Conservation (phyloP, 2,329 filamentous ascomycete species). For the Kalaharituber pfeilii region DNA sequence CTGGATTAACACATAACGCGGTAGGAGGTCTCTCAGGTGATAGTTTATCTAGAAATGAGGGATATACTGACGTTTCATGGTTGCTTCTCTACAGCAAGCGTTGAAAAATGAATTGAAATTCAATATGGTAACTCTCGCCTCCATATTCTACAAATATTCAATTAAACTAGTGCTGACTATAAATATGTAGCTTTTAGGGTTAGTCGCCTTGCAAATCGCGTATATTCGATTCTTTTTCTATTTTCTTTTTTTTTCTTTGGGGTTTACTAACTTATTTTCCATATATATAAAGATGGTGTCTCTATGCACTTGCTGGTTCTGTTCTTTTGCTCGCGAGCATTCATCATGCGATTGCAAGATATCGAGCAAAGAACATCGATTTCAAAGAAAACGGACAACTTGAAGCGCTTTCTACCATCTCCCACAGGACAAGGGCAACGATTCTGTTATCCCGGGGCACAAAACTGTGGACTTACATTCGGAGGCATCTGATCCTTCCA, state of each 20-base stretch:
- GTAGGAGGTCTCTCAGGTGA: neutral
- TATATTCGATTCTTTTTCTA: neutral
- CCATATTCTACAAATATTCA: neutral
- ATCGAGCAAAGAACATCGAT: neutral
- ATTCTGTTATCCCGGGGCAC: neutral
- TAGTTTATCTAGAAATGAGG: neutral
- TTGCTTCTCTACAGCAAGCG: neutral
- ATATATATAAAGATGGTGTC: neutral
- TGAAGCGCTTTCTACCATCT: neutral
- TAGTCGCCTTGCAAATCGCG: neutral
- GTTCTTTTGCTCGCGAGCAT: neutral
- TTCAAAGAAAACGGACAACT: neutral
- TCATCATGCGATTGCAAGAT: neutral
- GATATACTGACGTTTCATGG: neutral
- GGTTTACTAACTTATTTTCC: neutral
- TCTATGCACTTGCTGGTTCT: neutral
- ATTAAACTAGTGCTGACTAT: neutral
- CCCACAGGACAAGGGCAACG: neutral
- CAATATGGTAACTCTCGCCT: neutral
- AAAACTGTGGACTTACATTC: conserved; percentile 6
- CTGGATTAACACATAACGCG: neutral
- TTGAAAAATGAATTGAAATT: neutral
- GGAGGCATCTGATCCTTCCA: conserved; percentile 12
- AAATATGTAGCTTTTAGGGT: neutral
- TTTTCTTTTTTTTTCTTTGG: neutral